phyloP scores from a whole-genome alignment of 2,329 filamentous ascomycete genomes.

The Aureobasidium sp. region DNA sequence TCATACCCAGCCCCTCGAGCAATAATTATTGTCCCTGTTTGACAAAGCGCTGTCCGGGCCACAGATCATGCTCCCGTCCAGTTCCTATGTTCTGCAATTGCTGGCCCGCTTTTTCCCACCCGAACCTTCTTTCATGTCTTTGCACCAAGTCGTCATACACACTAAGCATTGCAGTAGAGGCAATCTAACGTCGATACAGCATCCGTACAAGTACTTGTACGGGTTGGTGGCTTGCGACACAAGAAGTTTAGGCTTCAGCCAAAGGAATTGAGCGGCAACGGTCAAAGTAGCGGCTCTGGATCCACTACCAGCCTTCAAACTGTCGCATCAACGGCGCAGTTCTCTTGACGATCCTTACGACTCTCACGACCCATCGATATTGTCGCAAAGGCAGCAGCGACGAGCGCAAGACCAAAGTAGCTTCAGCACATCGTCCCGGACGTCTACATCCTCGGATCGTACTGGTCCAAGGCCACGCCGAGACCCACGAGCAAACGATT shows the following conservation, averaged over 20 bases:
- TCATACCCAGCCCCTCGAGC: constrained; percentile 8
- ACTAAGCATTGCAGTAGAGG: not conserved
- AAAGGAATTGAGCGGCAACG: not conserved
- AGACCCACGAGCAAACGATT: constrained; percentile 33
- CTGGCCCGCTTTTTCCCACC: not conserved
- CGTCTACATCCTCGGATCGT: constrained; percentile 45
- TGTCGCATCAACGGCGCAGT: constrained; percentile 11
- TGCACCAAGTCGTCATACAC: not conserved
- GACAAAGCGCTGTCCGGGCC: not conserved
- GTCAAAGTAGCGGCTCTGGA: constrained; percentile 11
- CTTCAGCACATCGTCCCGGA: constrained; percentile 28
- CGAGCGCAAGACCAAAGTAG: constrained; percentile 17
- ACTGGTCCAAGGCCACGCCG: constrained; percentile 42
- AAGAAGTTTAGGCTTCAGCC: not conserved
- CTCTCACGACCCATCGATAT: constrained; percentile 37
- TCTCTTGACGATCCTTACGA: constrained; percentile 41
- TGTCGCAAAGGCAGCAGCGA: constrained; percentile 20
- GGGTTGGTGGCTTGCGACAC: not conserved
- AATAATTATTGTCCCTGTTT: constrained; percentile 1
- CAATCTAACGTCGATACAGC: not conserved
- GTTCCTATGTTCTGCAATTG: not conserved
- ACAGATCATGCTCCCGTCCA: not conserved
- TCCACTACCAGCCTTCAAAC: constrained; percentile 8
- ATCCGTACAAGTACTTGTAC: not conserved
- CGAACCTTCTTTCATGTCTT: constrained; percentile 8